Evolutionary conservation across 75 land plant genomes (phyloP).

Genomic region (Cunninghamia lanceolata): DNA sequence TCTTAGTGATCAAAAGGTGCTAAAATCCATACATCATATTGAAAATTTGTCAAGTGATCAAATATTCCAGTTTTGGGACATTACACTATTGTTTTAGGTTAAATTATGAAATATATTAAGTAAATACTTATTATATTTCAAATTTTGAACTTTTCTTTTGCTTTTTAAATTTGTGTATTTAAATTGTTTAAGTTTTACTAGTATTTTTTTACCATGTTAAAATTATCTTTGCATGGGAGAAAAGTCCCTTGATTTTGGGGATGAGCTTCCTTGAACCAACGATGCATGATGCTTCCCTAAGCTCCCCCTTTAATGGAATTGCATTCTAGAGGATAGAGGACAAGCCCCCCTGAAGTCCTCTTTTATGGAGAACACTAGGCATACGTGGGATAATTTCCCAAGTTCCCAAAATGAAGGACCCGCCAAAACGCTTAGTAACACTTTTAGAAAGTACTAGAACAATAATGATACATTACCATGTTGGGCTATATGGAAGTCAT

Average conservation of each 20-base stretch:
- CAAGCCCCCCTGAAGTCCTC: neutral
- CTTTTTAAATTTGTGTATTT: neutral
- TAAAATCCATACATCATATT: too few relatives aligned
- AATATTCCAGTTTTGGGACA: too few relatives aligned
- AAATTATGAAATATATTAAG: neutral
- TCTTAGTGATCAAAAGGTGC: too few relatives aligned
- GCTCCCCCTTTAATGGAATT: neutral
- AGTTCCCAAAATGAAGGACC: neutral
- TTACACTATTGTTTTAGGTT: neutral
- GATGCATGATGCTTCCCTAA: neutral
- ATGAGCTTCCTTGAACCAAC: neutral
- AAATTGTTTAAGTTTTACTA: neutral
- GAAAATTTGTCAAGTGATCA: too few relatives aligned
- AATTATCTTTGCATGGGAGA: neutral
- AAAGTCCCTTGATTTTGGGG: neutral
- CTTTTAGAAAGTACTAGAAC: neutral
- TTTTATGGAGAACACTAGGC: neutral
- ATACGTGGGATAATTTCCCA: neutral
- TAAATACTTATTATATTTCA: neutral
- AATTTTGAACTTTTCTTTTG: neutral
- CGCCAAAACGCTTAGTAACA: neutral
- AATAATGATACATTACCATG: neutral
- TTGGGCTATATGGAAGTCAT: neutral
- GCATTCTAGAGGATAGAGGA: neutral
- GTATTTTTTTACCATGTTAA: neutral